A percentile compares a stretch with the other conserved stretches of the same genome.
Conservation (phyloP, 1,284 basidiomycete species). For the Malassezia sympodialis region DNA sequence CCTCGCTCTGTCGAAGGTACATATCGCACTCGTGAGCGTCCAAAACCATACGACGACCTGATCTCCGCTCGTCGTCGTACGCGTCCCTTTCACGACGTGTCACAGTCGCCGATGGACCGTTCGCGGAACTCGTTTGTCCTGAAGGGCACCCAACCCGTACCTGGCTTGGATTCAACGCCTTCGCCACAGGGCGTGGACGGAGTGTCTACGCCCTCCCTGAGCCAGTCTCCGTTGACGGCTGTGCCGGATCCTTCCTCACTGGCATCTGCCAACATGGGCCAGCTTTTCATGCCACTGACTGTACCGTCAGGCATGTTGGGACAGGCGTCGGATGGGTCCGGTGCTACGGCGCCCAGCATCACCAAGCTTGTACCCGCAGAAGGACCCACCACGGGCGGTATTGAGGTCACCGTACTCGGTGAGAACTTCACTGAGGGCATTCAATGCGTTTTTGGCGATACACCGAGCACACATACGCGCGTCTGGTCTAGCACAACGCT, state of each 20-base stretch:
- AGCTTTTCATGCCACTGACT: neutral
- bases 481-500: constrained; percentile 88
- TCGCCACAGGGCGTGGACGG: neutral
- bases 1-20: constrained; percentile 3
- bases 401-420: constrained; percentile 87
- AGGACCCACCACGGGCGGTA: constrained; percentile 72
- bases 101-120: neutral
- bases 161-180: neutral
- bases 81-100: neutral
- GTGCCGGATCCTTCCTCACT: neutral
- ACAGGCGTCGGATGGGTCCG: neutral
- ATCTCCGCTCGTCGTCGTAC: constrained; percentile 22
- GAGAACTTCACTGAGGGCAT: constrained; percentile 56
- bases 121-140: constrained; percentile 7
- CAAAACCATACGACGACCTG: constrained; percentile 34
- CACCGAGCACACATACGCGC: constrained; percentile 69
- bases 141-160: neutral
- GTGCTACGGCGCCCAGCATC: constrained; percentile 23
- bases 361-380: constrained; percentile 61
- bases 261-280: neutral
- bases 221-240: neutral
- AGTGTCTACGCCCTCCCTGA: neutral
- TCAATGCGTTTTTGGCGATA: constrained; percentile 75
- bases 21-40: constrained; percentile 18
- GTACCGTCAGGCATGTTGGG: neutral